phyloP scores from a whole-genome alignment of 2,329 filamentous ascomycete genomes.

The Trichoderma cornu-damae region DNA sequence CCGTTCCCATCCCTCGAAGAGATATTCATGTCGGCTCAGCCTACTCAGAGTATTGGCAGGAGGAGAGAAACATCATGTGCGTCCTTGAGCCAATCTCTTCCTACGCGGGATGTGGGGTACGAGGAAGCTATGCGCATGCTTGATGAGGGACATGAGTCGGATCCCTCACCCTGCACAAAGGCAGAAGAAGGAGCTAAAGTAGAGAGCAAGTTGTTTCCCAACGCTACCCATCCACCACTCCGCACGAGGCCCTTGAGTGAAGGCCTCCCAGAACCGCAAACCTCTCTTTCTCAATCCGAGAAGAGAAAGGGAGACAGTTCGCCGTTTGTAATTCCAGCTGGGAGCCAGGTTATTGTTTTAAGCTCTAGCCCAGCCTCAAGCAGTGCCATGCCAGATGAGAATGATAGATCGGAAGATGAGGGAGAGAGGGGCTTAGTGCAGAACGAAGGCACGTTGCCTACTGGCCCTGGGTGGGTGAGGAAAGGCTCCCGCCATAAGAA shows the following conservation, averaged over 20 bases:
- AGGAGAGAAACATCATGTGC: constrained; percentile 20
- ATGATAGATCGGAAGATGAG: constrained; percentile 22
- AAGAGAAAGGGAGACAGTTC: constrained; percentile 23
- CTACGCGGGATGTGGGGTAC: constrained; percentile 35
- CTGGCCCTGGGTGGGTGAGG: constrained; percentile 22
- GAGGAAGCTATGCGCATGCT: constrained; percentile 42
- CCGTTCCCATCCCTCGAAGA: constrained; percentile 36
- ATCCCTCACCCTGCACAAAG: constrained; percentile 23
- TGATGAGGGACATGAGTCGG: constrained; percentile 32
- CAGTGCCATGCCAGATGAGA: constrained; percentile 20
- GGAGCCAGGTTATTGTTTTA: constrained; percentile 32
- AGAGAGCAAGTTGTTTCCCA: constrained; percentile 28
- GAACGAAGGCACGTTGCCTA: constrained; percentile 23
- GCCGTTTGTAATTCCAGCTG: constrained; percentile 27
- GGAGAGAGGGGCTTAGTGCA: constrained; percentile 21
- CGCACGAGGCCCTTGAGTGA: background rate
- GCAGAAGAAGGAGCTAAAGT: constrained; percentile 26
- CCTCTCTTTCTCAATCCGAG: constrained; percentile 14
- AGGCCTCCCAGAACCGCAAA: constrained; percentile 2
- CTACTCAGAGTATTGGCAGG: constrained; percentile 31
- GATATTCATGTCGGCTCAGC: constrained; percentile 39
- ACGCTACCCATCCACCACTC: constrained; percentile 30
- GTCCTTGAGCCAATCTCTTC: constrained; percentile 12
- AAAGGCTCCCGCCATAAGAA: constrained; percentile 18
- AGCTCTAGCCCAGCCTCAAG: constrained; percentile 26